Evolutionary conservation across 257 asterid genomes (phyloP).

Genomic region (Galeopsis tetrahit): DNA sequence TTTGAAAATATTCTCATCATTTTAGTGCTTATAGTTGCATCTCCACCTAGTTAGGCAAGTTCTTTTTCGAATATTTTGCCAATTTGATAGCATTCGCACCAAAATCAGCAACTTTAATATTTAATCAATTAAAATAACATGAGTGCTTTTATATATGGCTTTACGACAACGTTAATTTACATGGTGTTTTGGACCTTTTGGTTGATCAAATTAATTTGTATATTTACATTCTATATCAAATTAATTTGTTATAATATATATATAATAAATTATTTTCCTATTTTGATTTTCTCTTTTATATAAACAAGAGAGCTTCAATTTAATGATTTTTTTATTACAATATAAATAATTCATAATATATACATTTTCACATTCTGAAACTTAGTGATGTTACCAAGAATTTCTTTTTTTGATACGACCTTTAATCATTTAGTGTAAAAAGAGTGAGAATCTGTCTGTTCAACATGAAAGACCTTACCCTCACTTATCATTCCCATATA

Average conservation of each 20-base stretch:
- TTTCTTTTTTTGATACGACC: conserved; percentile 11
- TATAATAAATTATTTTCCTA: too few relatives aligned
- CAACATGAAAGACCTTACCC: conserved; percentile 12
- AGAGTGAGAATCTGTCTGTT: conserved; percentile 21
- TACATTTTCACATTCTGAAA: not conserved
- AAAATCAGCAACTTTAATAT: not conserved
- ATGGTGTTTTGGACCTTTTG: too few relatives aligned
- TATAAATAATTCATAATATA: not conserved
- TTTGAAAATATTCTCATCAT: not conserved
- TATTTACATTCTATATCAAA: too few relatives aligned
- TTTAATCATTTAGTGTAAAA: conserved; percentile 25
- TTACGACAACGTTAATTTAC: too few relatives aligned
- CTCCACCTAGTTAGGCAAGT: conserved; percentile 8
- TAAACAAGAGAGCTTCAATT: not conserved
- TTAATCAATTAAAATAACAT: not conserved
- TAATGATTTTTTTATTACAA: not conserved
- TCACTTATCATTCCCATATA: conserved; percentile 35
- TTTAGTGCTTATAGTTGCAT: not conserved
- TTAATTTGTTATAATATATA: too few relatives aligned
- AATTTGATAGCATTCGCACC: not conserved
- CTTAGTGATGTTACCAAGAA: not conserved
- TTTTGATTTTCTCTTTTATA: too few relatives aligned
- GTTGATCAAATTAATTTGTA: too few relatives aligned
- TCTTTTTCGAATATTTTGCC: conserved; percentile 6
- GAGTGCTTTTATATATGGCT: not conserved